Evolutionary conservation across 257 asterid genomes (phyloP).

Genomic region (Solanum chilense): DNA sequence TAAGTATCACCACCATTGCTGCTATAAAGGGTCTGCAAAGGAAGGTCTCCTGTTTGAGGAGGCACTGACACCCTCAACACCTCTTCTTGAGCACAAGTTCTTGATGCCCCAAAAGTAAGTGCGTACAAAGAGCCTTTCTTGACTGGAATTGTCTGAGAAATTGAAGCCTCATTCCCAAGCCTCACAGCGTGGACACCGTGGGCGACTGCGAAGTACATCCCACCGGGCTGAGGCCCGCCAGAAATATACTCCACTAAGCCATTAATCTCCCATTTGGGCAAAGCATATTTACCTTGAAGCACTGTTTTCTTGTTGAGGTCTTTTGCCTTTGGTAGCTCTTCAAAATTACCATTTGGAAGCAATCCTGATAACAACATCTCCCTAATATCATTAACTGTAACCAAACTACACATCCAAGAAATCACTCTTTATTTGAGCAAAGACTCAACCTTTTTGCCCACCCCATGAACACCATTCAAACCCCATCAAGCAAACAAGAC

Average conservation of each 20-base stretch:
- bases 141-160: slow-evolving; percentile 58
- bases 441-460: background rate
- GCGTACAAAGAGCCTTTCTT: slow-evolving; percentile 66
- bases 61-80: slow-evolving; percentile 62
- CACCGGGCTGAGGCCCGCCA: slow-evolving; percentile 93
- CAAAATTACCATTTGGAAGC: slow-evolving; percentile 78
- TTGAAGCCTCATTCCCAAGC: slow-evolving; percentile 80
- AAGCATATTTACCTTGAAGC: slow-evolving; percentile 40
- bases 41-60: slow-evolving; percentile 63
- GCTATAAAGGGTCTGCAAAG: slow-evolving; percentile 68
- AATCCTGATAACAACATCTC: slow-evolving; percentile 32
- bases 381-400: background rate
- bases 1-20: slow-evolving; percentile 77
- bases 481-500: background rate
- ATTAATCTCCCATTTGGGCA: slow-evolving; percentile 76
- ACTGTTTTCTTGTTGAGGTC: slow-evolving; percentile 39
- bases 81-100: slow-evolving; percentile 91
- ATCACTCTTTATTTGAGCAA: background rate
- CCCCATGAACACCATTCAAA: background rate
- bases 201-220: slow-evolving; percentile 77
- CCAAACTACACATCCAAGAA: background rate
- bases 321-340: slow-evolving; percentile 48
- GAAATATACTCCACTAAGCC: slow-evolving; percentile 81
- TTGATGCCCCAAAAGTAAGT: slow-evolving; percentile 79
- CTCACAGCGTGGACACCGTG: slow-evolving; percentile 88